phyloP scores from a whole-genome alignment of 805 yeast species.

The Metschnikowia dekortorum region DNA sequence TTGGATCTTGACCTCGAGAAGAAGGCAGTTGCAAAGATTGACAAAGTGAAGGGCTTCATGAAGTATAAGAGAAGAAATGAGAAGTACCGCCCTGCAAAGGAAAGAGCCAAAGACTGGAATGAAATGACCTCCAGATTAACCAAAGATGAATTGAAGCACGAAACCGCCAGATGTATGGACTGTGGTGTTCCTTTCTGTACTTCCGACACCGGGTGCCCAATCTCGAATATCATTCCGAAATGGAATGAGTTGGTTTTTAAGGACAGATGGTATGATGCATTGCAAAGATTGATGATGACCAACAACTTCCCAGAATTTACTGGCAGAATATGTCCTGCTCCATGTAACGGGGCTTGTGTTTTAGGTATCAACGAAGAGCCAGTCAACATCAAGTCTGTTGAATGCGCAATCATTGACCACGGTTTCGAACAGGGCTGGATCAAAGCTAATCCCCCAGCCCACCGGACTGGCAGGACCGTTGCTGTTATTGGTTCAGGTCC shows the following conservation, averaged over 20 bases:
- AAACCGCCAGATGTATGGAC: constrained; percentile 98
- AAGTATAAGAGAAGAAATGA: constrained; percentile 88
- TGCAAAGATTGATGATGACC: constrained; percentile 88
- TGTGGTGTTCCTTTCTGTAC: constrained; percentile 99
- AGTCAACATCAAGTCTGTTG: constrained; percentile 94
- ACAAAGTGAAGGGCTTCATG: constrained; percentile 87
- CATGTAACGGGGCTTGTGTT: constrained; percentile 94
- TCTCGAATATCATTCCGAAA: constrained; percentile 94
- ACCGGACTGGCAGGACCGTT: constrained; percentile 78
- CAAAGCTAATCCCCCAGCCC: constrained; percentile 70
- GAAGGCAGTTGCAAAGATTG: constrained; percentile 59
- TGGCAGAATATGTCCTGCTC: constrained; percentile 98
- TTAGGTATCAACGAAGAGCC: constrained; percentile 92
- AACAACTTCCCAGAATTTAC: constrained; percentile 99
- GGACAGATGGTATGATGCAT: constrained; percentile 91
- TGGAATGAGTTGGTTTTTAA: constrained; percentile 96
- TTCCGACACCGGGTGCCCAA: constrained; percentile 97
- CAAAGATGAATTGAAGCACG: constrained; percentile 81
- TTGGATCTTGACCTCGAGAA: constrained; percentile 62
- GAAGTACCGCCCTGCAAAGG: constrained; percentile 71
- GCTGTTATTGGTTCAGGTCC: constrained; percentile 97
- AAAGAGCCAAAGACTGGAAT: constrained; percentile 86
- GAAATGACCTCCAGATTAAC: constrained; percentile 79
- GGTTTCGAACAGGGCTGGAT: constrained; percentile 98
- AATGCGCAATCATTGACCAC: constrained; percentile 92